These are phyloP conservation scores for Podospora bellae-mahoneyi DNA, from an alignment of 495 filamentous ascomycete species.

Conservation along the genomic window DNA sequence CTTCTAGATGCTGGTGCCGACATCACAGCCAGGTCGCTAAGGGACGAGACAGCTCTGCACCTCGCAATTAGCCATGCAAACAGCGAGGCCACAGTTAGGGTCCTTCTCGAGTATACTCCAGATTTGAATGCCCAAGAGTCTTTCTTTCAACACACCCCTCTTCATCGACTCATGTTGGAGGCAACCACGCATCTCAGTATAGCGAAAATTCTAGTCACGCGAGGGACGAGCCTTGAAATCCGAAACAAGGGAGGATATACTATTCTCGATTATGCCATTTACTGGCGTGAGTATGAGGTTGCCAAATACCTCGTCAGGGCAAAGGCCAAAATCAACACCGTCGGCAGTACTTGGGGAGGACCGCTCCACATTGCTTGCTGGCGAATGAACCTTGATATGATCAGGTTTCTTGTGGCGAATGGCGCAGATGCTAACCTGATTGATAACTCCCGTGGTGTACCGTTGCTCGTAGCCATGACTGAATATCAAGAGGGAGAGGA, in stretches of 20 bases:
- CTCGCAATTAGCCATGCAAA: neutral
- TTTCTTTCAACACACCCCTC: neutral
- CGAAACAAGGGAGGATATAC: neutral
- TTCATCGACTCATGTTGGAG: neutral
- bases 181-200: neutral
- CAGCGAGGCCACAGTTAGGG: neutral
- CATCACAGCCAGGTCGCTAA: neutral
- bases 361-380: neutral
- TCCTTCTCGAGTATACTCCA: neutral
- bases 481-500: neutral
- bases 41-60: neutral
- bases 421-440: neutral
- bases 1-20: neutral
- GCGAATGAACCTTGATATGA: neutral
- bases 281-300: neutral
- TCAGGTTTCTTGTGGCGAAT: neutral
- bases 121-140: neutral
- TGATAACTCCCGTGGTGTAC: neutral
- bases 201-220: neutral
- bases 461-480: neutral
- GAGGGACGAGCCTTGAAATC: neutral
- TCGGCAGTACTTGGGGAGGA: neutral
- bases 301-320: neutral
- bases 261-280: neutral
- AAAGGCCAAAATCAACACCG: neutral